phyloP scores from a whole-genome alignment of 1,139 yeast genomes.

The Hyphopichia wangnamkhiaoensis region DNA sequence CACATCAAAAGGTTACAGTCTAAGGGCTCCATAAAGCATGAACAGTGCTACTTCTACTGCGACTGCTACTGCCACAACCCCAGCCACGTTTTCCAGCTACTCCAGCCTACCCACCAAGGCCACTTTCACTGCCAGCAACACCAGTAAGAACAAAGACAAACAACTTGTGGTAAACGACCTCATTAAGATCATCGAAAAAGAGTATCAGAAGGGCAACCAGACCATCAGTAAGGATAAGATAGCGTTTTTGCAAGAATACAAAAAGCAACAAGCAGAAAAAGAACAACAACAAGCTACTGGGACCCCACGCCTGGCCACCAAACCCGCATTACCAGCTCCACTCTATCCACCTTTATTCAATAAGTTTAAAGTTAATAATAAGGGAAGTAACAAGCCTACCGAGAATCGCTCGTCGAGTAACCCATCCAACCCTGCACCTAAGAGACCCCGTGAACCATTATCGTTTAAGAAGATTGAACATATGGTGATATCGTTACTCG shows the following conservation, averaged over 20 bases:
- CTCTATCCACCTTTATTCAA: conserved; percentile 27
- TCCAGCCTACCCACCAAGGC: background rate
- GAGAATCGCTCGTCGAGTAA: conserved; percentile 8
- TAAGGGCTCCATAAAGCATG: background rate
- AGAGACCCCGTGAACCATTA: conserved; percentile 11
- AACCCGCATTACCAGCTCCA: conserved; percentile 13
- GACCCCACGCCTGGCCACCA: no score
- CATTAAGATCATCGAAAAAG: conserved; percentile 5
- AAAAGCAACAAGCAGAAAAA: conserved; percentile 5
- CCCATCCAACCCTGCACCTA: conserved; percentile 2
- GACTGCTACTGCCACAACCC: background rate
- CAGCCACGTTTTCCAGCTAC: background rate
- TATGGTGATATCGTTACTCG: conserved; percentile 32
- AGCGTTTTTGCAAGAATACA: conserved; percentile 2
- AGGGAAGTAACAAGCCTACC: conserved; percentile 7
- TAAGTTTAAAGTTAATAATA: conserved; percentile 18
- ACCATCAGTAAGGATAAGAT: conserved; percentile 5
- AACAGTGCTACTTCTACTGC: background rate
- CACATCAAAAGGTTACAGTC: no score
- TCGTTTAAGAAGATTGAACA: conserved; percentile 33
- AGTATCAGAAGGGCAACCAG: conserved; percentile 6
- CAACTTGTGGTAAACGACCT: conserved; percentile 4
- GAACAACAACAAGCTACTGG: background rate
- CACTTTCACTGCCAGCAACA: background rate
- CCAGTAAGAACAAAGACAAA: conserved; percentile 1